Percentiles rank a stretch among this genome's conserved stretches.
These are phyloP conservation scores for Leucoagaricus sp. DNA, from an alignment of 1,284 basidiomycete species.

Conservation along the genomic window DNA sequence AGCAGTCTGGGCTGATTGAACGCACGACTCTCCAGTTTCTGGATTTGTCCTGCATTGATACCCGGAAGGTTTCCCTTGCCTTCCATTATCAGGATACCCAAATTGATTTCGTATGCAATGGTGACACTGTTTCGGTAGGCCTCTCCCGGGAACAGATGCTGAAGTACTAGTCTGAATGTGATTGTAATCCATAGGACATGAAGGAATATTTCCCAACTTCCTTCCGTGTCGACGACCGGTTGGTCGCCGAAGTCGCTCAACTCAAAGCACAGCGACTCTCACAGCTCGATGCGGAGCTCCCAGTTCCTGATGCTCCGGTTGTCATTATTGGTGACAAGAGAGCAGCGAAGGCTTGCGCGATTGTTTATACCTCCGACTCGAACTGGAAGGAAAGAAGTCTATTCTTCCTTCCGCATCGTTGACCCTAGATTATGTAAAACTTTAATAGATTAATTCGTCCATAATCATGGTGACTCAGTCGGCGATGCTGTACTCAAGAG, in stretches of 20 bases:
- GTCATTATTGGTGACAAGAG: not conserved
- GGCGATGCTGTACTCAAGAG: no score
- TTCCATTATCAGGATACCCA: not conserved
- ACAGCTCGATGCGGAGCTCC: not conserved
- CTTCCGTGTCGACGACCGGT: not conserved
- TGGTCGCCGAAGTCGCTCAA: not conserved
- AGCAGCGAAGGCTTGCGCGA: not conserved
- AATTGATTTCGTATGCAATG: not conserved
- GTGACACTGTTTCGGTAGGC: not conserved
- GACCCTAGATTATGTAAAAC: not conserved
- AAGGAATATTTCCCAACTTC: not conserved
- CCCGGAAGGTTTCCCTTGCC: not conserved
- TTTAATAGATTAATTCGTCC: no score
- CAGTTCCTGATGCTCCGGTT: not conserved
- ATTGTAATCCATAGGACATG: not conserved
- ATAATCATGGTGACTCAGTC: no score
- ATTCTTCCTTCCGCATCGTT: not conserved
- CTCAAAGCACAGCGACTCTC: not conserved
- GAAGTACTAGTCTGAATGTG: no score
- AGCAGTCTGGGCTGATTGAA: not conserved
- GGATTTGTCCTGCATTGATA: not conserved
- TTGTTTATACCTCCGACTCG: not conserved
- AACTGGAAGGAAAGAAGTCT: not conserved
- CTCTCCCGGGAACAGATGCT: no score
- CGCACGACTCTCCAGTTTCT: not conserved